Base-by-base conservation (phyloP, 2,329 filamentous ascomycete genomes). In the Beauveria rudraprayagi region DNA sequence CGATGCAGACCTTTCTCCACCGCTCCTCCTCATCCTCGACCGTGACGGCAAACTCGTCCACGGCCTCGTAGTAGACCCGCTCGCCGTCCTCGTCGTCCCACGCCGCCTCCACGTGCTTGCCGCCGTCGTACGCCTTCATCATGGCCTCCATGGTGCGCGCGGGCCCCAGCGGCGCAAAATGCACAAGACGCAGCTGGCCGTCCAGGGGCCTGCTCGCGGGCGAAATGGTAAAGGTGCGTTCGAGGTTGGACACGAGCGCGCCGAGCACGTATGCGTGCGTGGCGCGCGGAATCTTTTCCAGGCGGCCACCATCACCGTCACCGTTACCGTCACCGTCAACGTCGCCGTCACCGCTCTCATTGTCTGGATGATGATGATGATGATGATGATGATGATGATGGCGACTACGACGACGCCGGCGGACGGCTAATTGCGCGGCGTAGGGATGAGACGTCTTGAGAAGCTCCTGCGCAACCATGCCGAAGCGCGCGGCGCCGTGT, bases 1-100 rank as follows among this genome's bases (percentile, higher is more conserved):
- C 93, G n/a, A 97, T 80, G 71, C 93, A 97, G 16, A 96, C 83
- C 69, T 92, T 85, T 63, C 93, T 80, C 92, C 92, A 97, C 57
- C 85, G 78, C 51, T 77, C 78, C n/a, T 91, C 85, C 17, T 83
- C 77, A 68, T 94, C 90, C 1, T 77, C 64, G 41, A 91, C 85
- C 17, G 83, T 80, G 52, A 97, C 84, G 62, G 76, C 79, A 19
- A 96, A 66, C 56, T 83, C 83, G 2, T 88, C 83, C 7, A 94
- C 80, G 59, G 84, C 81, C 19, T 89, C 83, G 70, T 97, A 97
- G 0, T 80, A 80, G 1, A 97, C 30, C 87, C 2, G 77, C 77
- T 41, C 88, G 80, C 80, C 78, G 57, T 71, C 34, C 34, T 37
- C 67, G 56, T 37, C 67, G 56, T 71, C 67, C 78, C 80, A 83